Conservation (phyloP, 352 stramenopile genomes). For the Lagenidium giganteum region DNA sequence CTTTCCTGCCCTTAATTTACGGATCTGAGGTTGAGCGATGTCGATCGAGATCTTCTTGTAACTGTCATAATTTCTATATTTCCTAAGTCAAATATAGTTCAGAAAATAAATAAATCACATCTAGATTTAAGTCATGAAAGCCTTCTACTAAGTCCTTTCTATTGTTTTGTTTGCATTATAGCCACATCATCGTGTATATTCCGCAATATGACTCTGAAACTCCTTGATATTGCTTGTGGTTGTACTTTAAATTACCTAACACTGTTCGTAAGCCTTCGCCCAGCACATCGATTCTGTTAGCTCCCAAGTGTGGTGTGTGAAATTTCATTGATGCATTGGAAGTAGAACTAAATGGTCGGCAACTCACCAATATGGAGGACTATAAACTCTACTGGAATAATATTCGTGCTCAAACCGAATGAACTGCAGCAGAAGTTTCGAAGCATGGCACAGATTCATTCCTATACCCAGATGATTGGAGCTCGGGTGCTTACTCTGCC, state of each 20-base stretch:
- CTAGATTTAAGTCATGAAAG: slow-evolving; percentile 8
- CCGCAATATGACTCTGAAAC: slow-evolving; percentile 3
- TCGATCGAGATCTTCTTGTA: slow-evolving; percentile 4
- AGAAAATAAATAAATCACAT: slow-evolving; percentile 15
- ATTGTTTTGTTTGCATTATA: slow-evolving; percentile 8
- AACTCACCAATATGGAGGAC: slow-evolving; percentile 11
- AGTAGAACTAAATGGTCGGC: slow-evolving; percentile 15
- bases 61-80: no score
- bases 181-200: slow-evolving; percentile 4
- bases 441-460: slow-evolving; percentile 16
- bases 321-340: slow-evolving; percentile 17
- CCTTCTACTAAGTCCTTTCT: not conserved
- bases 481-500: slow-evolving; percentile 3
- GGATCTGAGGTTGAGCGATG: not conserved
- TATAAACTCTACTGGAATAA: slow-evolving; percentile 24
- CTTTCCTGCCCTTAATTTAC: not conserved
- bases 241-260: slow-evolving; percentile 5
- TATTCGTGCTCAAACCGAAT: slow-evolving; percentile 16
- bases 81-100: slow-evolving; percentile 3
- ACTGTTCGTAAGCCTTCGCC: not conserved
- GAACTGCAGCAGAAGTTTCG: slow-evolving; percentile 3
- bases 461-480: slow-evolving; percentile 19
- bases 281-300: slow-evolving; percentile 5
- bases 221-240: slow-evolving; percentile 5
- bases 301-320: slow-evolving; percentile 19